Evolutionary conservation across 768 basidiomycete genomes (phyloP).

Genomic region (Hygrocybe punicea): DNA sequence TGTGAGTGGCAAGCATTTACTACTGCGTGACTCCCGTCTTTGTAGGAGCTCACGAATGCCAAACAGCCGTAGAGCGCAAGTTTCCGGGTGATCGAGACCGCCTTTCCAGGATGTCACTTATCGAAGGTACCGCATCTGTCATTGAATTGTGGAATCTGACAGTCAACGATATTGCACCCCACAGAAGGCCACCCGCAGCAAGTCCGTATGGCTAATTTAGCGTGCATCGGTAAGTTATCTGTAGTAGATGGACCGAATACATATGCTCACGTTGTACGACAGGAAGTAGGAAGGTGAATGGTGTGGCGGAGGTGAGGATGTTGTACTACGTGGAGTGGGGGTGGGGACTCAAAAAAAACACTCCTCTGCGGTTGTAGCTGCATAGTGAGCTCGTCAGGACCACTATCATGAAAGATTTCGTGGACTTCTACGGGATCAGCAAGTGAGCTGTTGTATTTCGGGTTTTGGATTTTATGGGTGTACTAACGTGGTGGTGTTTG

Average conservation of each 20-base stretch:
- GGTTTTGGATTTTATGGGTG: conserved; percentile 10
- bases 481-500: too few relatives aligned
- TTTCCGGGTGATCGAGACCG: conserved; percentile 85
- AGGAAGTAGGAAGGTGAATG: conserved; percentile 86
- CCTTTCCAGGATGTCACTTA: conserved; percentile 83
- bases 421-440: conserved; percentile 85
- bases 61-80: conserved; percentile 74
- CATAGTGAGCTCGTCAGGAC: conserved; percentile 86
- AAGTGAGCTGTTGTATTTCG: conserved; percentile 45
- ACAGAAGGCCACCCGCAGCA: conserved; percentile 82
- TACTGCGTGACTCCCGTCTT: background rate
- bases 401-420: conserved; percentile 87
- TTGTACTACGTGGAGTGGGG: background rate
- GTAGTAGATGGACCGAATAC: background rate
- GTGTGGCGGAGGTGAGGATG: conserved; percentile 77
- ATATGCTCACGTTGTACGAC: too few relatives aligned
- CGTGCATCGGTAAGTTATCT: conserved; percentile 63
- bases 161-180: background rate
- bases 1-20: conserved; percentile 40
- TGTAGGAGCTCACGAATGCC: background rate
- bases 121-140: conserved; percentile 57
- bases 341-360: background rate
- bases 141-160: background rate
- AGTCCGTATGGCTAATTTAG: conserved; percentile 88
- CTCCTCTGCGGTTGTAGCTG: conserved; percentile 43